phyloP scores from a whole-genome alignment of 345 rosid species.

The Microthlaspi erraticum region DNA sequence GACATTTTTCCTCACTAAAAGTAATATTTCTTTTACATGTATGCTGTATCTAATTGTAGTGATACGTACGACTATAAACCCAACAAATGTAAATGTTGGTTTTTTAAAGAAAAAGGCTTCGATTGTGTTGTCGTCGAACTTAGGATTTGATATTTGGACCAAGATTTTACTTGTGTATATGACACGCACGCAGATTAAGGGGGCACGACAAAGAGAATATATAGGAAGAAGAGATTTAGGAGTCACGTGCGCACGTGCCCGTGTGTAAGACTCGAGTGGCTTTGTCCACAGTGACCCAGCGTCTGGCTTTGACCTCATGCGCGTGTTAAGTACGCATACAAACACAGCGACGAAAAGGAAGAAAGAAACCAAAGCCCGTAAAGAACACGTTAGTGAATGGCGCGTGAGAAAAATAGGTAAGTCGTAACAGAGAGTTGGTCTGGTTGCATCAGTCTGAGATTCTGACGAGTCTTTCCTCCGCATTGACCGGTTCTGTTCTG shows the following conservation, averaged over 20 bases:
- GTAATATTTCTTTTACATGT: not conserved
- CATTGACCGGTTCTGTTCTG: constrained; percentile 68
- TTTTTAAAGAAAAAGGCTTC: not conserved
- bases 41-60: not conserved
- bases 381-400: not conserved
- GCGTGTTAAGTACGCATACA: not conserved
- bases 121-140: constrained; percentile 27
- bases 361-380: constrained; percentile 11
- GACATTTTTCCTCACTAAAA: constrained; percentile 12
- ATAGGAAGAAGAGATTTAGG: constrained; percentile 46
- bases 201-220: constrained; percentile 46
- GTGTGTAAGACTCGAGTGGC: constrained; percentile 41
- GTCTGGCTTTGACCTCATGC: constrained; percentile 15
- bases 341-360: not conserved
- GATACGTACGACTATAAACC: not conserved
- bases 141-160: constrained; percentile 35
- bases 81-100: not conserved
- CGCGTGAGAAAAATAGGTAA: constrained; percentile 35
- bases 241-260: constrained; percentile 92
- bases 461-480: constrained; percentile 55
- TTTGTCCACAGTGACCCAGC: constrained; percentile 21
- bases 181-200: constrained; percentile 45
- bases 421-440: constrained; percentile 25
- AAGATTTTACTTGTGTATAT: constrained; percentile 26
- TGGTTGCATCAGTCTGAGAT: constrained; percentile 45